Evolutionary conservation across 2,329 filamentous ascomycete species (phyloP), one percentile per base, ranked within the genome.

Genomic region (Penicillium sp.): DNA sequence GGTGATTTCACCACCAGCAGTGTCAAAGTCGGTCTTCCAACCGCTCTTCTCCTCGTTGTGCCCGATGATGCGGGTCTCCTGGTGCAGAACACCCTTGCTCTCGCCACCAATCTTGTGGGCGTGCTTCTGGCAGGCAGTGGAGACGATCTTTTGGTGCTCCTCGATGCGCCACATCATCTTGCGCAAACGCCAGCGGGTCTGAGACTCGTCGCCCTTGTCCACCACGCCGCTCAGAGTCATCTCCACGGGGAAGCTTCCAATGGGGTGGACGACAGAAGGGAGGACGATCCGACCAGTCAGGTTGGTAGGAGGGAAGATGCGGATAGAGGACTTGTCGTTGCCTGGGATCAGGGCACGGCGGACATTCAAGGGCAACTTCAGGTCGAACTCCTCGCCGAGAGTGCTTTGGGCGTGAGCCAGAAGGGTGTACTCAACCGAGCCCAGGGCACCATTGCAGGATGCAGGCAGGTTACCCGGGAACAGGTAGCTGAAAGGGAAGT

Each of bases 281-380:
- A 96, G 88, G 69, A 91, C 88, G 63, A 95, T 90, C 71, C 88
- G 89, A 59, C 92, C 90, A 66, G 91, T 93, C 70, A 99, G 88
- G 78, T 96, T 95, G 67, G 95, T 99, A 0, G 95, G 94, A 50
- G 94, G 95, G 78, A 99, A 99, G 71, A 98, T 90, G 71, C 94
- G 91, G 63, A 96, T 88, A 15, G 91, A 96, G 77, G 93, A 89
- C 78, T 96, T 94, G 62, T 96, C 92, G 55, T 85, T 83, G 51
- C 92, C 90, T 2, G 91, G 86, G 55, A 89, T 83, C 28, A 98
- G 86, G 37, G 92, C 90, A 62, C 94, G 90, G 79, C 89, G 89
- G 67, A 98, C 84, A 57, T 88, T 82, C 47, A 98, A 81, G 10
- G 84, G 84, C 69, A 87, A 86, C 62, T 86, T 84, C 69, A 91